Conservation (phyloP, 2,329 filamentous ascomycete genomes). For the Penicillium sp. region DNA sequence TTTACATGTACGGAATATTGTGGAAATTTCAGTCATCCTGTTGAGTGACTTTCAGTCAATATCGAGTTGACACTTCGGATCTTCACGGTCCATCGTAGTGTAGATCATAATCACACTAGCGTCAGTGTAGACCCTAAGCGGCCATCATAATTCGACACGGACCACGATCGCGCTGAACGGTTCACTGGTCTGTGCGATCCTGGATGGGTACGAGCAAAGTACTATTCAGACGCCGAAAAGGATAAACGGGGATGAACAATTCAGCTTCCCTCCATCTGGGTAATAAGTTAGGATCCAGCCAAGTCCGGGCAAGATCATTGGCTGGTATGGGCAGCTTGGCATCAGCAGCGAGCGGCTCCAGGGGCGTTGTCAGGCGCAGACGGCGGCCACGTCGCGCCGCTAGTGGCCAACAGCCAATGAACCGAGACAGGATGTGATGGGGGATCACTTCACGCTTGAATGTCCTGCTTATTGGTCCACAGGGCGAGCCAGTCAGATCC, state of each 20-base stretch:
- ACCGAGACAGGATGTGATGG: conserved; percentile 22
- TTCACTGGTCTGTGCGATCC: not conserved
- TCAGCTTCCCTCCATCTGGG: not conserved
- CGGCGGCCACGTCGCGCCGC: conserved; percentile 12
- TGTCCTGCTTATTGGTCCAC: conserved; percentile 16
- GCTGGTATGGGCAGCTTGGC: conserved; percentile 18
- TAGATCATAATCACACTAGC: conserved; percentile 22
- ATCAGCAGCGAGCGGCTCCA: conserved; percentile 22
- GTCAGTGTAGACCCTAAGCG: not conserved
- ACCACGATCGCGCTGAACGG: not conserved
- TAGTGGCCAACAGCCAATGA: conserved; percentile 21
- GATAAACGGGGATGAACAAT: not conserved
- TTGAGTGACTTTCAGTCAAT: not conserved
- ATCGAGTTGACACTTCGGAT: conserved; percentile 11
- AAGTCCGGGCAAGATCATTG: conserved; percentile 12
- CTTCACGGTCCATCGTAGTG: conserved; percentile 9
- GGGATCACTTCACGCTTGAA: conserved; percentile 5
- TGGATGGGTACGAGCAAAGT: not conserved
- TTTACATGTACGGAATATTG: conserved; percentile 1
- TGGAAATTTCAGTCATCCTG: not conserved
- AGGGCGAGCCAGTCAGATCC: conserved; percentile 3
- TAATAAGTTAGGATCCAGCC: not conserved
- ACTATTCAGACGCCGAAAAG: not conserved
- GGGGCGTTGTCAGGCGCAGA: conserved; percentile 22
- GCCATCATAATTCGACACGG: not conserved